Evolutionary conservation across 75 land plant species (phyloP).

Genomic region (Adiantum capillusveneris): DNA sequence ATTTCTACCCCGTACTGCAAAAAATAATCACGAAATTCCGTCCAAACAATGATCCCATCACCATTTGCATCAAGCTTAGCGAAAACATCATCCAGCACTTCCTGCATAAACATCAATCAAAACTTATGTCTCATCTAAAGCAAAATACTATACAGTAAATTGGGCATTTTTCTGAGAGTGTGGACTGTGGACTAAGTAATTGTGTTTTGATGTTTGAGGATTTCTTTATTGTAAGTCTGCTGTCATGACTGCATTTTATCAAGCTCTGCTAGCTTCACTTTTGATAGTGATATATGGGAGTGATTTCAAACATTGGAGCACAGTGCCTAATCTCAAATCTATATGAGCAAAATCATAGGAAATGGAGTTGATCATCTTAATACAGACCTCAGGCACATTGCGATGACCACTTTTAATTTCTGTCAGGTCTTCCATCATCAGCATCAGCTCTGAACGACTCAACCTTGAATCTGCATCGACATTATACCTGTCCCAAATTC

Average conservation of each 20-base stretch:
- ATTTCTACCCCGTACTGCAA: constrained; percentile 24
- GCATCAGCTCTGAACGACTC: constrained; percentile 20
- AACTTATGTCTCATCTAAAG: no score
- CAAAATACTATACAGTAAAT: no score
- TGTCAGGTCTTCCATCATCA: constrained; percentile 41
- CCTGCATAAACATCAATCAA: constrained; percentile 16
- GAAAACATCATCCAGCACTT: constrained; percentile 24
- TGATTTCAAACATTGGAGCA: neutral
- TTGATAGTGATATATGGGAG: no score
- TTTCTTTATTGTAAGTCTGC: no score
- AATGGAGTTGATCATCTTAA: neutral
- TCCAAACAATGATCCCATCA: constrained; percentile 28
- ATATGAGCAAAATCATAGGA: neutral
- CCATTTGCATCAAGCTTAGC: constrained; percentile 29
- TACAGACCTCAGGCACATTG: constrained; percentile 20
- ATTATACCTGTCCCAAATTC: constrained; percentile 38
- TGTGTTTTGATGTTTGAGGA: no score
- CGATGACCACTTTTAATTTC: constrained; percentile 34
- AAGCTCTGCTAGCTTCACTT: no score
- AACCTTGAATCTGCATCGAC: constrained; percentile 22
- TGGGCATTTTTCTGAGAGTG: no score
- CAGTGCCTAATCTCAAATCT: neutral
- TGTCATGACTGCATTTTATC: no score
- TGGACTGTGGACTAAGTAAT: no score
- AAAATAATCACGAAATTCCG: constrained; percentile 29